Evolutionary conservation across 495 filamentous ascomycete species (phyloP), one percentile per base, ranked within the genome.

Genomic region (Lasiosphaeriaceae sp.): DNA sequence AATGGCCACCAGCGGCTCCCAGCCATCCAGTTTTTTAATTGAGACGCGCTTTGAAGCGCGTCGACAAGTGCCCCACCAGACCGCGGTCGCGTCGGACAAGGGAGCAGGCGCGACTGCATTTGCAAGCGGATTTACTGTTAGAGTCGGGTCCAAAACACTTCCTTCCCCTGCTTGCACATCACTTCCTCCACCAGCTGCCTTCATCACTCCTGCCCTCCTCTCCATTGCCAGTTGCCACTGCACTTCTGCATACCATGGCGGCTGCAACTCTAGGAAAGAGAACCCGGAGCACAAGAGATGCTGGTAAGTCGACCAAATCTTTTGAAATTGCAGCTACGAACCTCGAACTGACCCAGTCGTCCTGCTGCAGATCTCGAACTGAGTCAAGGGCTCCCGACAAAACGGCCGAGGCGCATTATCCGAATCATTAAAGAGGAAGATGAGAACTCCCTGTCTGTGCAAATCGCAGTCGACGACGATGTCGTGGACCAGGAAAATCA

Each of bases 191-290:
- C 19, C 46, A 45, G 20, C 26, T 17, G 37, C 47, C 21, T 20
- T 8, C 20, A 50, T 43, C 22, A 7, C 43, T 55, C 26, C 47
- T 52, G 50, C 56, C 20, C 72, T 54, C 65, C 55, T 58, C 50
- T 31, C 45, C 23, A 62, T 49, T 52, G 59, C 50, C 57, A 61
- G 52, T 54, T 58, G 58, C 37, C 48, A 31, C 16, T 14, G 45
- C 31, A 17, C 16, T 2, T 19, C 19, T 51, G 20, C 17, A 55
- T 49, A 74, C 48, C 34, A 91, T 90, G 87, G 77, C 81, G 62
- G 75, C 79, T 59, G 78, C 82, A 53, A 79, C 86, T 50, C 75
- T 90, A 51, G 87, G 88, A 68, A 92, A 95, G 83, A 84, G 90
- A 63, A 81, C 80, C 69, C 77, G 85, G 77, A 71, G 73, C 67